Evolutionary conservation across 495 filamentous ascomycete genomes (phyloP), one percentile per base, ranked within the genome.

Genomic region (Letharia columbiana): DNA sequence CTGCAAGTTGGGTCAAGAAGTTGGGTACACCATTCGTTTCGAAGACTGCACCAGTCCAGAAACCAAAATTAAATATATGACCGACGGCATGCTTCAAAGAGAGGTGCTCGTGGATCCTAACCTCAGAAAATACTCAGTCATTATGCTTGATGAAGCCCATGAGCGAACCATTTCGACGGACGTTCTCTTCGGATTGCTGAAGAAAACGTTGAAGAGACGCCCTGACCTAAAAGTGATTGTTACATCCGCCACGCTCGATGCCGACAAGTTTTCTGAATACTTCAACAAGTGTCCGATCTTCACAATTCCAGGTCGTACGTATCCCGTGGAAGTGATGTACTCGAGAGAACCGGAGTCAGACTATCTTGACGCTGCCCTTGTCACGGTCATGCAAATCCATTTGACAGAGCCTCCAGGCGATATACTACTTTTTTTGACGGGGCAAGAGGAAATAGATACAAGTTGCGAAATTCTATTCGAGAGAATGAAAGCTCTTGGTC

Each of bases 61-160:
- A 18, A 98, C 94, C 17, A 88, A 87, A 74, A 97, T 99, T 79
- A 98, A 98, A 77, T 99, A 98, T 77, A 97, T 98, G 92, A 99
- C 94, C 17, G 94, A 99, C 68, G 94, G 94, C 75, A 99, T 98
- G 89, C 84, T 99, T 71, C 87, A 98, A 77, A 80, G 94, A 77
- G 95, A 99, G 76, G 91, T 97, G 66, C 79, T 99, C 20, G 79
- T 97, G 40, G 95, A 98, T 72, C 90, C 92, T 0, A 85, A 92
- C 71, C 76, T 98, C 56, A 89, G 83, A 73, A 85, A 87, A 70
- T 99, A 99, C 70, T 92, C 90, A 4, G 90, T 95, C 63, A 97
- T 99, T 71, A 98, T 99, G 90, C 81, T 99, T 68, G 94, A 99
- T 72, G 94, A 99, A 72, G 94, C 95, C 6, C 94, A 99, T 83